Evolutionary conservation across 129 eudicot species (phyloP), one percentile per base, ranked within the genome.

Genomic region (Gnaphalium uliginosum): DNA sequence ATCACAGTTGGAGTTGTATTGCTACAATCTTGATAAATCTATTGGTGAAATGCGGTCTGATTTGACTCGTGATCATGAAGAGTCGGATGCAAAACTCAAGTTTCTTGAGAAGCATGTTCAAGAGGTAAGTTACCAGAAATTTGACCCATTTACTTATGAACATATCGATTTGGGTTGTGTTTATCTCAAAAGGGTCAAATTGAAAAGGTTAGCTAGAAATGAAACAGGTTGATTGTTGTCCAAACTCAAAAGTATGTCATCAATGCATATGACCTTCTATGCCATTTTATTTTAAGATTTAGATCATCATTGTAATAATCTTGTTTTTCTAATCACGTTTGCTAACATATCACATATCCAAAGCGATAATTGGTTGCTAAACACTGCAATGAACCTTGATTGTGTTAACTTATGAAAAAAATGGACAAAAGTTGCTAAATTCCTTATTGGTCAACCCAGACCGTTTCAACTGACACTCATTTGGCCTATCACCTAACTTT

Each of bases 11-110:
- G 98, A 93, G 54, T 65, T 93, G 27, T 93, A 93, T 71, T 93
- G 98, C 84, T 93, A 93, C 83, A 90, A 93, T 72, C 89, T 93
- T 56, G 98, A 93, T 75, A 93, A 93, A 74, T 88, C 97, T 0
- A 88, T 93, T 68, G 96, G 89, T 15, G 98, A 93, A 67, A 90
- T 93, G 98, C 98, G 93, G 61, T 80, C 93, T 32, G 97, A 93
- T 78, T 81, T 88, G 57, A 85, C 62, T 25, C 91, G 91, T 69
- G 98, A 90, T 81, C 86, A 90, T 72, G 89, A 82, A 13, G 98
- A 88, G 25, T 78, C 96, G 2, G 96, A 90, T 43, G 81, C 83
- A 7, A 93, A 87, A 76, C 96, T 93, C 21, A 93, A 88, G 86
- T 86, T 86, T 71, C 85, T 93, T 4, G 98, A 93, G 72, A 93